Base-by-base conservation (phyloP, 805 yeast species). In the Kazachstania kunashirensis region DNA sequence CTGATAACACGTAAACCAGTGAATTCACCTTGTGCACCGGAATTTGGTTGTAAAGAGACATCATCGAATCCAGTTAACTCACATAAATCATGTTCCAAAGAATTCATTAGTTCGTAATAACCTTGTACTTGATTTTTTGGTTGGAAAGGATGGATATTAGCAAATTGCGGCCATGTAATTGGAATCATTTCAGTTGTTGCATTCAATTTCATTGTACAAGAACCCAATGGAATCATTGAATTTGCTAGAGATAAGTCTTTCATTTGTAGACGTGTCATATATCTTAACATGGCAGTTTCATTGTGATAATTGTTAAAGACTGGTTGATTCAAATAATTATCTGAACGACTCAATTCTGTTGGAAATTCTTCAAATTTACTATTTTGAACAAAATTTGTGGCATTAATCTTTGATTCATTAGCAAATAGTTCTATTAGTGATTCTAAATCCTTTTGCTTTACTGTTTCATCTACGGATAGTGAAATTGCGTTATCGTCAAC, bases 21-120 rank as follows among this genome's bases (percentile, higher is more conserved):
- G 63, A 82, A 92, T 63, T 92, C 98, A 61, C 98, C 98, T 62
- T 89, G 96, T 27, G 98, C 97, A 48, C 98, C 98, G 27, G 96
- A 84, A 59, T 92, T 92, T 44, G 98, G 98, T 79, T 85, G 94
- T 41, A 84, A 66, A 2, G 96, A 83, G 15, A 94, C 80, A 28
- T 84, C 89, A 42, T 78, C 84, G 53, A 92, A 85, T 0, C 97
- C 97, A 9, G 98, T 89, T 45, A 92, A 88, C 45, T 82, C 84
- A 39, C 88, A 83, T 47, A 92, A 68, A 61, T 92, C 97, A 25
- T 68, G 65, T 59, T 84, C 95, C 24, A 92, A 72, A 54, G 84
- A 94, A 16, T 61, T 54, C 34, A 88, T 75, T 41, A 92, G 63
- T 55, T 82, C 80, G 46, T 70, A 57, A 62, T 89, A 92, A 26